Evolutionary conservation across 2,329 filamentous ascomycete genomes (phyloP), one percentile per base, ranked within the genome.

Genomic region (Ophiostoma piceae): DNA sequence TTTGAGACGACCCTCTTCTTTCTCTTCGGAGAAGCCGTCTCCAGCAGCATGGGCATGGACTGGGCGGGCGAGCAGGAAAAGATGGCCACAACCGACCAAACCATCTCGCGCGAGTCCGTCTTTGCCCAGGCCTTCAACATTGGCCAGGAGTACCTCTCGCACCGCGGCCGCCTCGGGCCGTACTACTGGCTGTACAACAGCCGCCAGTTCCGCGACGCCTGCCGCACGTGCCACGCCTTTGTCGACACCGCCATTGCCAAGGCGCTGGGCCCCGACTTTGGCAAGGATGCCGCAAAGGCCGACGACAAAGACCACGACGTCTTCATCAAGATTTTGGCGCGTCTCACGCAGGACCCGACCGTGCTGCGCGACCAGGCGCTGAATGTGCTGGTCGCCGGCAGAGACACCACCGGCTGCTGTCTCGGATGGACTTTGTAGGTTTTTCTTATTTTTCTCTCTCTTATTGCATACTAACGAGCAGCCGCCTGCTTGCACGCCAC

Each of bases 1-100:
- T 67, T 71, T 5, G 70, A 71, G 51, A 68, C 57, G 1, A 68
- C 67, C 7, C 67, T 68, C 6, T 68, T 65, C 22, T 29, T 64
- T 2, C 7, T 68, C 14, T 68, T 68, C 11, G 54, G 67, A 22
- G 57, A 68, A 14, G 57, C 54, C 35, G 57, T 65, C 7, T 29
- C 26, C 3, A 62, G 57, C 57, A 62, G 57, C 57, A 62, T 62
- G 57, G 57, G 57, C 57, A 32, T 62, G 57, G 22, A 32, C 57
- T 62, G 22, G 57, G 26, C 26, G 2, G 57, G 57, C 26, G 57
- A 62, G 54, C 54, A 60, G 41, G 66, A 41, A 12, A 14, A 12
- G 3, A 3, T 29, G 26, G 35, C 37, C 1, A 3, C 37, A 4
- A 35, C 54, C 32, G 67, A 39, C n/a, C 39, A 19, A 6, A 6